A percentile compares a stretch with the other conserved stretches of the same genome.
Evolutionary conservation across 768 basidiomycete genomes (phyloP).

Genomic region (Lepiota subincarnata): DNA sequence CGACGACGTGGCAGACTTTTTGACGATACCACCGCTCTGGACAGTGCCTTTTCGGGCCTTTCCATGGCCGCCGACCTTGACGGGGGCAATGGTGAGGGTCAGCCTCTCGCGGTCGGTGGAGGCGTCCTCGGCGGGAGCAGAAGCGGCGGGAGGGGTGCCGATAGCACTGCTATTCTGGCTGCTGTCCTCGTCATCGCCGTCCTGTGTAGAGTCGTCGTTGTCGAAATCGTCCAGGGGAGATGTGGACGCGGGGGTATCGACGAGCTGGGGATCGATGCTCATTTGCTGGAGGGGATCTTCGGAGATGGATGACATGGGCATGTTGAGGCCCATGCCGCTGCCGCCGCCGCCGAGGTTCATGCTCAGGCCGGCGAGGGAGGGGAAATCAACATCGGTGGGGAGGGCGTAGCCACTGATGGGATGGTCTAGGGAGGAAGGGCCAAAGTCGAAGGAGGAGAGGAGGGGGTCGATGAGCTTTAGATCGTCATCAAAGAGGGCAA

Average conservation of each 20-base stretch:
- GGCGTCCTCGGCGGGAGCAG: slow-evolving; percentile 12
- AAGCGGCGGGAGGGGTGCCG: slow-evolving; percentile 10
- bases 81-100: slow-evolving; percentile 47
- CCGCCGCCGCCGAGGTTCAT: slow-evolving; percentile 3
- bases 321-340: slow-evolving; percentile 7
- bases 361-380: slow-evolving; percentile 20
- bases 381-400: slow-evolving; percentile 14
- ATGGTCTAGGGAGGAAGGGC: slow-evolving; percentile 6
- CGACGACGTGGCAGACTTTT: slow-evolving; percentile 37
- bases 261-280: slow-evolving; percentile 73
- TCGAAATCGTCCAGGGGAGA: slow-evolving; percentile 31
- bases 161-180: slow-evolving; percentile 17
- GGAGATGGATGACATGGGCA: slow-evolving; percentile 16
- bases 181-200: slow-evolving; percentile 19
- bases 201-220: slow-evolving; percentile 27
- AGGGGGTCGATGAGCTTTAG: slow-evolving; percentile 28
- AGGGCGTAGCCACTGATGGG: slow-evolving; percentile 15
- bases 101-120: slow-evolving; percentile 29
- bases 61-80: slow-evolving; percentile 57
- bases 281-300: slow-evolving; percentile 15
- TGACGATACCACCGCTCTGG: slow-evolving; percentile 68
- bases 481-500: slow-evolving; percentile 45
- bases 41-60: slow-evolving; percentile 65
- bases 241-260: slow-evolving; percentile 52
- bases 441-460: slow-evolving; percentile 15